phyloP scores from a whole-genome alignment of 2,329 filamentous ascomycete genomes.

The Neopestalotiopsis sp. region DNA sequence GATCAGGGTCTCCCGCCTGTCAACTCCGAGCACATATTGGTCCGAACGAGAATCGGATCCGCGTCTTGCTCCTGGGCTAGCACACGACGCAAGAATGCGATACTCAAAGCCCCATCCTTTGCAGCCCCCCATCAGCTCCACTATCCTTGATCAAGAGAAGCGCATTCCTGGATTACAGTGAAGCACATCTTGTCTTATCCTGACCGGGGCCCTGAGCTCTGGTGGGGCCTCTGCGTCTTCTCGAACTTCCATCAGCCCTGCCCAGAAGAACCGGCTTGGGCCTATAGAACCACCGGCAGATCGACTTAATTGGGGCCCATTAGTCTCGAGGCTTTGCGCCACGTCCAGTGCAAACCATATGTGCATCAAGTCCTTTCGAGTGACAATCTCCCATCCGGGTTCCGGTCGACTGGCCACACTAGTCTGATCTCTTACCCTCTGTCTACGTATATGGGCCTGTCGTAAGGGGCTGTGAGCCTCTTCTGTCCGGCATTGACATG shows the following conservation, averaged over 20 bases:
- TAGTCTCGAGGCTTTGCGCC: background rate
- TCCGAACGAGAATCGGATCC: background rate
- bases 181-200: background rate
- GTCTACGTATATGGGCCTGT: background rate
- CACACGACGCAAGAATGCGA: background rate
- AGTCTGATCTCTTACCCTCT: background rate
- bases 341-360: background rate
- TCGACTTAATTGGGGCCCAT: conserved; percentile 1
- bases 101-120: background rate
- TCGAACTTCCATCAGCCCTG: conserved; percentile 1
- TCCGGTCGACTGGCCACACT: background rate
- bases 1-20: background rate
- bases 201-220: background rate
- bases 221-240: background rate
- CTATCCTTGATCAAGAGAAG: conserved; percentile 4
- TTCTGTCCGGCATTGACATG: background rate
- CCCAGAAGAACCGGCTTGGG: background rate
- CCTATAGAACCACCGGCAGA: conserved; percentile 1
- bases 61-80: background rate
- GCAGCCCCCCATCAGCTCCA: background rate
- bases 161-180: background rate
- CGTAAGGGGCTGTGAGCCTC: background rate
- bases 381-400: background rate
- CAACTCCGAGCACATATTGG: background rate
- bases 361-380: background rate